Conservation (phyloP, 306 rosid genomes). For the Quercus gilva region DNA sequence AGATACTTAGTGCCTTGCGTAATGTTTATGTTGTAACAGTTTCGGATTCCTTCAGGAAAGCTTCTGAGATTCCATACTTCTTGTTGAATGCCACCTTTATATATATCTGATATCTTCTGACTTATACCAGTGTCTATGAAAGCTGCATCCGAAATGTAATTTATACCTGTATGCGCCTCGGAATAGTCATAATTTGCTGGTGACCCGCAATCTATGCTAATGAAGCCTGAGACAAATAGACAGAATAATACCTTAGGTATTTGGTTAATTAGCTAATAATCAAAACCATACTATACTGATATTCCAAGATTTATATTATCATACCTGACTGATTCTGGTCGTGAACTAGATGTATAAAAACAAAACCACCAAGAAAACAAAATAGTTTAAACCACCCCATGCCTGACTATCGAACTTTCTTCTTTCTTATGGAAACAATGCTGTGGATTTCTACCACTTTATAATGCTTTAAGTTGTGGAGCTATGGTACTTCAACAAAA, state of each 20-base stretch:
- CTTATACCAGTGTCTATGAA: conserved; percentile 21
- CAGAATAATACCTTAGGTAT: not conserved
- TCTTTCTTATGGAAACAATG: not conserved
- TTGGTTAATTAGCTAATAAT: not conserved
- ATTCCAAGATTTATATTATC: not conserved
- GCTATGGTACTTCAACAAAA: too few species aligned
- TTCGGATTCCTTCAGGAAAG: conserved; percentile 50
- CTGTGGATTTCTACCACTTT: too few species aligned
- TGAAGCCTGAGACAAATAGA: conserved; percentile 36
- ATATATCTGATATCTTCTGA: not conserved
- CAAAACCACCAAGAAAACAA: conserved; percentile 14
- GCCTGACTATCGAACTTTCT: not conserved
- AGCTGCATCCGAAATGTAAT: conserved; percentile 21
- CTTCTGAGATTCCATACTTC: conserved; percentile 32
- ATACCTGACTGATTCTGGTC: conserved; percentile 50
- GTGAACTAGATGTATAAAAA: conserved; percentile 13
- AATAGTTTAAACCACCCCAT: not conserved
- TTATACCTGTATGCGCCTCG: conserved; percentile 13
- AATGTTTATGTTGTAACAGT: conserved; percentile 46
- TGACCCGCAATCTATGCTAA: conserved; percentile 47
- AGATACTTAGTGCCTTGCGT: conserved; percentile 30
- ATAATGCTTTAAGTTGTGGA: too few species aligned
- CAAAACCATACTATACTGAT: not conserved
- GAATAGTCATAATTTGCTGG: not conserved
- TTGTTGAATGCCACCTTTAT: not conserved